These are phyloP conservation scores for Parsonsia alboflavescens DNA, from an alignment of 257 asterid genomes.

Conservation along the genomic window DNA sequence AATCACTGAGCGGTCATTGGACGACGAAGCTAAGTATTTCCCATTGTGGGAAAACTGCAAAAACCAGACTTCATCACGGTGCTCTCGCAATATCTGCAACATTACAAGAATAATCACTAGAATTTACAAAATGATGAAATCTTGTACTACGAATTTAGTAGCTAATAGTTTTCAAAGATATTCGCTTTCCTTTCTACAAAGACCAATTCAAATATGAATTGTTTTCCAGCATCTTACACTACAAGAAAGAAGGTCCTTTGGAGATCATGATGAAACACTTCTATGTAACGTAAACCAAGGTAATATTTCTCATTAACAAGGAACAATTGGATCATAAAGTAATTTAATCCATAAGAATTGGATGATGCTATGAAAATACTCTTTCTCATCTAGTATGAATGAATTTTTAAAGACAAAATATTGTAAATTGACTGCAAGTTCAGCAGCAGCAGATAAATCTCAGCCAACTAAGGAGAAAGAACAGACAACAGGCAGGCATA, in stretches of 20 bases:
- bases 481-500: too few species aligned
- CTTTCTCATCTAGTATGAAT: too few species aligned
- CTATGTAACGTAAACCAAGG: not conserved
- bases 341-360: not conserved
- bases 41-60: conserved; percentile 81
- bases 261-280: not conserved
- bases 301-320: not conserved
- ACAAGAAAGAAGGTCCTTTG: not conserved
- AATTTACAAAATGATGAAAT: not conserved
- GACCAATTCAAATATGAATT: not conserved
- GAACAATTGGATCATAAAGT: not conserved
- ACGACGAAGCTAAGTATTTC: conserved; percentile 74
- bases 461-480: too few species aligned
- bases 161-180: not conserved
- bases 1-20: conserved; percentile 56
- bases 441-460: too few species aligned
- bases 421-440: too few species aligned
- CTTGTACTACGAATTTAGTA: not conserved
- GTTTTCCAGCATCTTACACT: conserved; percentile 2
- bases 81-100: conserved; percentile 58
- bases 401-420: too few species aligned
- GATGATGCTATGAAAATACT: too few species aligned
- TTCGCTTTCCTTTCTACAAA: not conserved
- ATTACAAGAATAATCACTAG: conserved; percentile 18
- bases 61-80: conserved; percentile 70